A percentile compares a stretch with the other conserved stretches of the same genome.
phyloP scores from a whole-genome alignment of 768 basidiomycete genomes.

The Cystobasidium onofrii region DNA sequence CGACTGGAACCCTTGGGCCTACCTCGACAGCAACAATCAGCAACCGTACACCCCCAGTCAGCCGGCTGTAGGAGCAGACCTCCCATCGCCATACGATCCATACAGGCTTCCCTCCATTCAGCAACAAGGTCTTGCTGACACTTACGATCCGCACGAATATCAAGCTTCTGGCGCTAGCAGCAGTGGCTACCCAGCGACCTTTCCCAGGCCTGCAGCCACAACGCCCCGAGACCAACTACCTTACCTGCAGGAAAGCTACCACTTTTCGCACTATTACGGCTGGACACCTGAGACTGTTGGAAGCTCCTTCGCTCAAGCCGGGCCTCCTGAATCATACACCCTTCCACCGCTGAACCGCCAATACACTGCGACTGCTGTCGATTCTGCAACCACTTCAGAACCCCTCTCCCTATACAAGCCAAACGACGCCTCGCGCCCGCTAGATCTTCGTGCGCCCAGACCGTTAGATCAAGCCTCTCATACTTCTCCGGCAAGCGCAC shows the following conservation, averaged over 20 bases:
- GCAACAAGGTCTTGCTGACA: not conserved
- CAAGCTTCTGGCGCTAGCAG: not conserved
- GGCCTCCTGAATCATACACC: not conserved
- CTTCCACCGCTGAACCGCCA: not conserved
- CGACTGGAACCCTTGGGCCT: not conserved
- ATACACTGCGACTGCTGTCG: not conserved
- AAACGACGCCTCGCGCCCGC: not conserved
- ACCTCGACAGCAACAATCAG: not conserved
- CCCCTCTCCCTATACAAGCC: not conserved
- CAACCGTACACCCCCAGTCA: not conserved
- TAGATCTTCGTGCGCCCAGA: not conserved
- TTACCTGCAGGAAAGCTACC: not conserved
- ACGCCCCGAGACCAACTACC: not conserved
- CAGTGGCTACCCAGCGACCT: not conserved
- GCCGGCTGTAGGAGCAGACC: not conserved
- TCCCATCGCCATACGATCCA: not conserved
- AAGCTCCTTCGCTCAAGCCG: not conserved
- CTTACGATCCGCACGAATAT: not conserved
- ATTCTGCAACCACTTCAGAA: not conserved
- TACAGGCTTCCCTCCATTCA: not conserved
- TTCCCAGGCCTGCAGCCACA: not conserved
- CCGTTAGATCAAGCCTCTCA: not conserved
- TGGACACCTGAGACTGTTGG: not conserved
- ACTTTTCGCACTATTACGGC: not conserved
- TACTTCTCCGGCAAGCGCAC: not conserved